Conservation (phyloP, 176 grass and related monocot genomes). For the Aegilops sharonensis region DNA sequence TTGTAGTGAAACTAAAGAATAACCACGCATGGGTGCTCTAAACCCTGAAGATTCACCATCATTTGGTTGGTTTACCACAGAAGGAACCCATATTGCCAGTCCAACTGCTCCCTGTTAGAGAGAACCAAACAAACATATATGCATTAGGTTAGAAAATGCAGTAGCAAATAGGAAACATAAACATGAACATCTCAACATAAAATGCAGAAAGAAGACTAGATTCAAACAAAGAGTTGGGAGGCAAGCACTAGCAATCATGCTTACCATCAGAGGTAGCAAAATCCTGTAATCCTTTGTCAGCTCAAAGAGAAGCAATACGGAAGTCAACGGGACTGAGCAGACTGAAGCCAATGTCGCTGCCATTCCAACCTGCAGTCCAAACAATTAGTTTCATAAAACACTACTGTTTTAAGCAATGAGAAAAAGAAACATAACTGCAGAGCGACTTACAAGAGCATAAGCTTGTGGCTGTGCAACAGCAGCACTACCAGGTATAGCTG, state of each 20-base stretch:
- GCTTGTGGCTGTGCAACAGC: conserved; percentile 96
- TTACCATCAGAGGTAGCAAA: conserved; percentile 98
- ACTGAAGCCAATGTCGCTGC: conserved; percentile 92
- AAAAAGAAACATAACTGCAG: not conserved
- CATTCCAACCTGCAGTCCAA: conserved; percentile 83
- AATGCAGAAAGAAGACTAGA: not conserved
- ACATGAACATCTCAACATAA: not conserved
- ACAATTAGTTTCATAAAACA: conserved; percentile 17
- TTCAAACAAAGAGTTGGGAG: not conserved
- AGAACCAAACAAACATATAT: not conserved
- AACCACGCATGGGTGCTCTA: conserved; percentile 53
- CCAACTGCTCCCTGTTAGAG: conserved; percentile 86
- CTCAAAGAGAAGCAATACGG: conserved; percentile 92
- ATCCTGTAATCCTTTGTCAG: conserved; percentile 98
- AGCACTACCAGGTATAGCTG: conserved; percentile 91
- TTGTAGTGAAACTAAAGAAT: conserved; percentile 71
- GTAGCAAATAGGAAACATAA: not conserved
- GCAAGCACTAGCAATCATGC: not conserved
- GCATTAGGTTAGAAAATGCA: conserved; percentile 17
- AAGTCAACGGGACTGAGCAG: conserved; percentile 83
- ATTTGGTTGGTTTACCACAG: conserved; percentile 77
- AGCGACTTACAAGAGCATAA: conserved; percentile 78
- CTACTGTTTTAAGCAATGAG: conserved; percentile 11
- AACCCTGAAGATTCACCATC: conserved; percentile 41
- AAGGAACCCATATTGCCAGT: conserved; percentile 99